Evolutionary conservation across 1,284 basidiomycete species (phyloP).

Genomic region (Thecaphora frezii): DNA sequence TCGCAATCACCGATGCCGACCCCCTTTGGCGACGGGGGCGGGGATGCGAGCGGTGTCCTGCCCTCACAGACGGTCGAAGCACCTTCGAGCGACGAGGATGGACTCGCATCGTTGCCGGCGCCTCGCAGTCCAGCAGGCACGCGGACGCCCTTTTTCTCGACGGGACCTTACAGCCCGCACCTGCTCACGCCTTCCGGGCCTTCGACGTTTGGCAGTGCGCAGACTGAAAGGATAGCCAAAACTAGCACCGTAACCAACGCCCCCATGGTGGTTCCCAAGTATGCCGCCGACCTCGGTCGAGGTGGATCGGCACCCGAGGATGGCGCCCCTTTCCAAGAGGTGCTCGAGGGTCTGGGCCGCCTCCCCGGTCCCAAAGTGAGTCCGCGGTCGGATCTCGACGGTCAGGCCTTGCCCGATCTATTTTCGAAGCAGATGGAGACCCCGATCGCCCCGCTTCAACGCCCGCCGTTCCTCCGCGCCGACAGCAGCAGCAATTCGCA

Average conservation of each 20-base stretch:
- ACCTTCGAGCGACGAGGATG: neutral
- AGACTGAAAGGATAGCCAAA: neutral
- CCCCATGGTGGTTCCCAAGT: constrained; percentile 41
- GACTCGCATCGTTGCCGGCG: neutral
- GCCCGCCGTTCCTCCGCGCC: constrained; percentile 10
- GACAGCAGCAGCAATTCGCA: constrained; percentile 29
- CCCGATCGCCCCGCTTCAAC: constrained; percentile 5
- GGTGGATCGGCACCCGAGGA: neutral
- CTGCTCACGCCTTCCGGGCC: neutral
- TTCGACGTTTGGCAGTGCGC: neutral
- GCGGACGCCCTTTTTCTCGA: neutral
- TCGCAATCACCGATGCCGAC: neutral
- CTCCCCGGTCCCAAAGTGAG: neutral
- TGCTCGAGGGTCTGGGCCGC: neutral
- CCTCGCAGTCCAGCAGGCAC: neutral
- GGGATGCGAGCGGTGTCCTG: neutral
- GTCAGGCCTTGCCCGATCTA: neutral
- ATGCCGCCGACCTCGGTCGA: constrained; percentile 8
- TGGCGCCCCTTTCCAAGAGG: neutral
- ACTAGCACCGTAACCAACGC: constrained; percentile 48
- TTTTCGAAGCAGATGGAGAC: neutral
- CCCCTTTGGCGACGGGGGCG: neutral
- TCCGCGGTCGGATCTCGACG: neutral
- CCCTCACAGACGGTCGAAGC: no score
- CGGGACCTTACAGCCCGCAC: neutral